Evolutionary conservation across 2,329 filamentous ascomycete genomes (phyloP), one percentile per base, ranked within the genome.

Genomic region (Paecilomyces fulvus): DNA sequence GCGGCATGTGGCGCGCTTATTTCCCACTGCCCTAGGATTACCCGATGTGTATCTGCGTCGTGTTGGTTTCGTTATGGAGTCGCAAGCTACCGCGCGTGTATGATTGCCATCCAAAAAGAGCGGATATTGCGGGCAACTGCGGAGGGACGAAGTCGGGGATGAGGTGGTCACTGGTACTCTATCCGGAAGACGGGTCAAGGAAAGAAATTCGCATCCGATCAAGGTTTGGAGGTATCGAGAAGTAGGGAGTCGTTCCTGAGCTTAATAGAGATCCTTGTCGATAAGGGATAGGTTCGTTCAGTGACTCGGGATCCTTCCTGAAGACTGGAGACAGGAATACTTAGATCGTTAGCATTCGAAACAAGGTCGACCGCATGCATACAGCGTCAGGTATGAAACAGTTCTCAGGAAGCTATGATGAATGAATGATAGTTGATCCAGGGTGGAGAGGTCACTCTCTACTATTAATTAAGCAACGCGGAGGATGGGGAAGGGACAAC

Each of bases 1-100:
- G 67, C 71, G 73, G 73, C 73, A 75, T 75, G 71, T 74, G 73
- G 73, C 63, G 67, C n/a, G 31, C 53, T 52, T 46, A 50, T 48
- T 49, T 49, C 43, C 46, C 23, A 31, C 33, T 33, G 33, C 48
- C 31, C 50, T 43, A 48, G 11, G 31, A 51, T 51, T 33, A 20
- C 46, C 28, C 10, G 20, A 10, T 25, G 30, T 25, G 23, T 12
- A 14, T n/a, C n/a, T 53, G 20, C 33, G 46, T 21, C 21, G 8
- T 25, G 21, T 33, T 33, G 6, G 23, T 56, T 55, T 25, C 25
- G 30, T 21, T 33, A 30, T 50, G 33, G 46, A 31, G 33, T 43
- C 17, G 28, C 11, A 28, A 57, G 61, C 57, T 49, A 50, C 55
- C 21, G 55, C 50, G 55, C 51, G 28, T 50, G 55, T 49, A 56